Evolutionary conservation across 768 basidiomycete species (phyloP).

Genomic region (Russula sp.): DNA sequence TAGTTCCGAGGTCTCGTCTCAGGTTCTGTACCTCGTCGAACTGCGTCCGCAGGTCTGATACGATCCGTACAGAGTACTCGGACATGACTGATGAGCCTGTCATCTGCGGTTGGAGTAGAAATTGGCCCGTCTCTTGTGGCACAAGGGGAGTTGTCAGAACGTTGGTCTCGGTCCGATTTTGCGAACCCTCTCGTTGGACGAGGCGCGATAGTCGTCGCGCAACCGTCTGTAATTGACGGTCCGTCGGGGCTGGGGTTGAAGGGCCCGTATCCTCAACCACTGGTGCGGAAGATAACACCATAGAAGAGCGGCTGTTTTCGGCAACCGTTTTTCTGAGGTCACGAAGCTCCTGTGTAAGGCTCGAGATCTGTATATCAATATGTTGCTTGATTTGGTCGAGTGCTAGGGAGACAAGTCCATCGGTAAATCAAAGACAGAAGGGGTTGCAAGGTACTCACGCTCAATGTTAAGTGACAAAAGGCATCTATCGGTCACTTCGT

Average conservation of each 20-base stretch:
- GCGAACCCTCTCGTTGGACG: conserved; percentile 43
- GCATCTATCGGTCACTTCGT: conserved; percentile 86
- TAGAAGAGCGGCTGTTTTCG: conserved; percentile 51
- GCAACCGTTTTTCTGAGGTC: conserved; percentile 73
- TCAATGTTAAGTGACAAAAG: conserved; percentile 92
- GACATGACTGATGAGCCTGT: conserved; percentile 74
- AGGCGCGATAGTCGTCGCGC: conserved; percentile 74
- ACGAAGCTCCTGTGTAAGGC: conserved; percentile 82
- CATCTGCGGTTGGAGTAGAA: conserved; percentile 60
- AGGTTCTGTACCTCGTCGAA: conserved; percentile 94
- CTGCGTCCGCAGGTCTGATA: conserved; percentile 82
- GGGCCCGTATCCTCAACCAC: conserved; percentile 60
- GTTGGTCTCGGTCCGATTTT: conserved; percentile 33
- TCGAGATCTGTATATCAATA: conserved; percentile 87
- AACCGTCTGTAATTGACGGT: conserved; percentile 67
- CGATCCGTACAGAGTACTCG: conserved; percentile 70
- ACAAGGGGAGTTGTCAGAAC: conserved; percentile 44
- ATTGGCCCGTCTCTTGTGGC: conserved; percentile 67
- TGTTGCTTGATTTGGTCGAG: conserved; percentile 99
- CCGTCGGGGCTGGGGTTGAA: conserved; percentile 63
- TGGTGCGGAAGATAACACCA: conserved; percentile 42
- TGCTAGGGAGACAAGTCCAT: conserved; percentile 46
- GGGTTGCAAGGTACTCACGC: conserved; percentile 57
- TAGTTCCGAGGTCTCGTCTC: conserved; percentile 86
- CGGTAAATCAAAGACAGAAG: neutral